These are phyloP conservation scores for Globisporangium okanoganense DNA, from an alignment of 352 stramenopile species.

Conservation along the genomic window DNA sequence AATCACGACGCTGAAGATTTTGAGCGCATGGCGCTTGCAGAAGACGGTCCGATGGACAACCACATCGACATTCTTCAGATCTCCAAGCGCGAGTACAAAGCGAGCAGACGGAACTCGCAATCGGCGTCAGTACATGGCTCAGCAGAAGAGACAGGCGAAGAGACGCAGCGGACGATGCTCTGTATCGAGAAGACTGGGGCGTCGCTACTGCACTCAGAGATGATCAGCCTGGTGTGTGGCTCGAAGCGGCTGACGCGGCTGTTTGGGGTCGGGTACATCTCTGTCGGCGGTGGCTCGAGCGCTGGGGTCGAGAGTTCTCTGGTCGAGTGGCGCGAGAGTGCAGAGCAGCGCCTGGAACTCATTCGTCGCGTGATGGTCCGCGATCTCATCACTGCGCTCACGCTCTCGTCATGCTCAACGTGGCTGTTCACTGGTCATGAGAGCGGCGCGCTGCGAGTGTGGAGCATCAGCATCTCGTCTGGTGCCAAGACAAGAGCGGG, in stretches of 20 bases:
- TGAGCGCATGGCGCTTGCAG: constrained; percentile 9
- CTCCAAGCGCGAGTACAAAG: constrained; percentile 33
- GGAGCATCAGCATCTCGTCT: constrained; percentile 25
- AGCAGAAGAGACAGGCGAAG: neutral
- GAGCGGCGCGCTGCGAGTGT: constrained; percentile 46
- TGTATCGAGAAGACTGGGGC: constrained; percentile 41
- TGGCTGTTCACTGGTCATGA: constrained; percentile 55
- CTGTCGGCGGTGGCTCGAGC: neutral
- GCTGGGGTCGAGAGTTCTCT: constrained; percentile 18
- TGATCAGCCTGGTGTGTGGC: constrained; percentile 29
- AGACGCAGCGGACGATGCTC: constrained; percentile 30
- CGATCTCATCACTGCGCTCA: constrained; percentile 31
- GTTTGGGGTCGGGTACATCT: constrained; percentile 30
- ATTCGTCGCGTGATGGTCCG: constrained; percentile 25
- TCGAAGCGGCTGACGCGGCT: constrained; percentile 23
- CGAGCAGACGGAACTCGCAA: neutral
- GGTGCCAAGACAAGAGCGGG: neutral
- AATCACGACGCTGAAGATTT: neutral
- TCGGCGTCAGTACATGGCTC: neutral
- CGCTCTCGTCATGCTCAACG: constrained; percentile 27
- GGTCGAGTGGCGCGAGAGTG: constrained; percentile 29
- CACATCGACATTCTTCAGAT: constrained; percentile 49
- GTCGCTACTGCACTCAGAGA: constrained; percentile 35
- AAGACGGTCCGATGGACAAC: constrained; percentile 27
- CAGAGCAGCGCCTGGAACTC: constrained; percentile 16